Conservation (phyloP, 192 early-diverging fungal species). For the Coemansia sp. region DNA sequence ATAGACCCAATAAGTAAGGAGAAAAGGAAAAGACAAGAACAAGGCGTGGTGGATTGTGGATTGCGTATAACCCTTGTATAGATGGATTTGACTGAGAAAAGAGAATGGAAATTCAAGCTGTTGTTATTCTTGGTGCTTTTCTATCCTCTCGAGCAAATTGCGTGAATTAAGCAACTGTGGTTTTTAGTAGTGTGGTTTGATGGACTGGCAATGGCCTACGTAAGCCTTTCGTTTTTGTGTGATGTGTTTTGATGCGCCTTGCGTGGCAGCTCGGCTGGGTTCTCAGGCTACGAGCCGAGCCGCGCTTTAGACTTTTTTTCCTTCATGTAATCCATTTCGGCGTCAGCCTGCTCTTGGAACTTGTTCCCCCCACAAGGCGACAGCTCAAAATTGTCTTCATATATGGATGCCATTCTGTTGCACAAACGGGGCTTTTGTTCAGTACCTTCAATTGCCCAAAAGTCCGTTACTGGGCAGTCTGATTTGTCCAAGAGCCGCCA, state of each 20-base stretch:
- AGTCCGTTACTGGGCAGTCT: too few species aligned
- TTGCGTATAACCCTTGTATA: neutral
- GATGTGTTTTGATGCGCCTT: neutral
- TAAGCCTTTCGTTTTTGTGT: neutral
- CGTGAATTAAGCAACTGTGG: neutral
- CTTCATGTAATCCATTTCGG: too few species aligned
- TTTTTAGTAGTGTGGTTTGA: neutral
- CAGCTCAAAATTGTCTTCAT: neutral
- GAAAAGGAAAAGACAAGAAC: slow-evolving; percentile 1
- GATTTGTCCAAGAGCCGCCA: too few species aligned
- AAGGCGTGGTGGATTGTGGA: neutral
- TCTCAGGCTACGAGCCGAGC: neutral
- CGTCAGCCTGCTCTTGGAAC: too few species aligned
- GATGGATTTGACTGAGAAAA: neutral
- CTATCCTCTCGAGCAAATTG: neutral
- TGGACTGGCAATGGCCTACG: neutral
- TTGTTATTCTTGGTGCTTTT: too few species aligned
- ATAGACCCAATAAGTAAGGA: neutral
- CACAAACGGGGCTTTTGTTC: too few species aligned
- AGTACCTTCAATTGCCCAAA: too few species aligned
- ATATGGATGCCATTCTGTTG: too few species aligned
- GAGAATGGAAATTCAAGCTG: neutral
- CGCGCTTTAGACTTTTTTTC: neutral
- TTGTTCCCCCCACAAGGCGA: neutral
- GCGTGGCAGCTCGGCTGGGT: neutral